These are phyloP conservation scores for Circinella minor DNA, from an alignment of 371 early-diverging fungal genomes.

Conservation along the genomic window DNA sequence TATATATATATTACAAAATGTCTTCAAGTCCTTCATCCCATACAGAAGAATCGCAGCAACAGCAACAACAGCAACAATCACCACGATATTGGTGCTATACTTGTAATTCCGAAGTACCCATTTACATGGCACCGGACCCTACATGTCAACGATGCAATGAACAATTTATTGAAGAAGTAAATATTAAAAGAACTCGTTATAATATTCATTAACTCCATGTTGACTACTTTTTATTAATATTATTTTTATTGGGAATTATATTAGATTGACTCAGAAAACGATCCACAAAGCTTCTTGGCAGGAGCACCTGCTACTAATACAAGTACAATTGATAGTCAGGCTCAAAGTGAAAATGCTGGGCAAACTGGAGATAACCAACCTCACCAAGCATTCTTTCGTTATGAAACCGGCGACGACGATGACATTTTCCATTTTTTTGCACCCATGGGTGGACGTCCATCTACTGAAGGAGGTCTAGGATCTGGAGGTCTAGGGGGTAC, in stretches of 20 bases:
- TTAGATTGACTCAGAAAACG: slow-evolving; percentile 26
- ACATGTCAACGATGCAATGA: slow-evolving; percentile 68
- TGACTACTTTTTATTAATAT: neutral
- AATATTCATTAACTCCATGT: too few relatives aligned
- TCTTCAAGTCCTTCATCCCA: slow-evolving; percentile 17
- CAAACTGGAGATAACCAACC: neutral
- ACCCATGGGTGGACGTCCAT: neutral
- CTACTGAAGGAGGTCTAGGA: neutral
- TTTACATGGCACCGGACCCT: slow-evolving; percentile 60
- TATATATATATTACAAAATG: slow-evolving; percentile 5
- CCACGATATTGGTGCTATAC: slow-evolving; percentile 50
- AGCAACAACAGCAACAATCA: neutral
- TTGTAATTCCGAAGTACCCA: slow-evolving; percentile 45
- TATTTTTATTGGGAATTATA: neutral
- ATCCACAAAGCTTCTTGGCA: slow-evolving; percentile 16
- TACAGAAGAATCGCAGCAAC: slow-evolving; percentile 13
- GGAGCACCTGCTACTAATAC: neutral
- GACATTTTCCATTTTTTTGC: slow-evolving; percentile 18
- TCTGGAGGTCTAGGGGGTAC: neutral
- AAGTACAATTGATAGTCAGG: neutral
- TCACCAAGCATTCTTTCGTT: slow-evolving; percentile 9
- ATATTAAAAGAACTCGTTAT: neutral
- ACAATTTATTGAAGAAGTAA: slow-evolving; percentile 72
- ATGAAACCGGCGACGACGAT: slow-evolving; percentile 16
- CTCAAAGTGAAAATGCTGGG: neutral